phyloP scores from a whole-genome alignment of 495 filamentous ascomycete genomes.

The Penicillium silybi region DNA sequence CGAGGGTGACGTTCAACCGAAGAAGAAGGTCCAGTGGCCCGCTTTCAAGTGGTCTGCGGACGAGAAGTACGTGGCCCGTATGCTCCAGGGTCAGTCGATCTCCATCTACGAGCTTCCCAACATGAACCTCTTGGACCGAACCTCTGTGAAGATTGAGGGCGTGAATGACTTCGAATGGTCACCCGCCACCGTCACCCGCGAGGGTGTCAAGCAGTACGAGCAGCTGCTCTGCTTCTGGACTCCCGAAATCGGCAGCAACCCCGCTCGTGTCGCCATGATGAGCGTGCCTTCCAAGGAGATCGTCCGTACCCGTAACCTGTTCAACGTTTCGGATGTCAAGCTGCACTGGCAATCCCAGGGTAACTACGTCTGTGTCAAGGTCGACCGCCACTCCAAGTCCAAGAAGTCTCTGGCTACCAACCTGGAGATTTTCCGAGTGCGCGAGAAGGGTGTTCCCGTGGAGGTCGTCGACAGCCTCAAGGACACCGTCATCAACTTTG shows the following conservation, averaged over 20 bases:
- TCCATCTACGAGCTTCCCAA: conserved; percentile 90
- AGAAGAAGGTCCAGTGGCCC: conserved; percentile 95
- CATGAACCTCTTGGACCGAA: conserved; percentile 88
- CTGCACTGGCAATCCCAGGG: conserved; percentile 92
- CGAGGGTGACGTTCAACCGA: conserved; percentile 65
- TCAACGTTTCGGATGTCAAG: conserved; percentile 96
- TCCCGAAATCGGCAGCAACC: conserved; percentile 95
- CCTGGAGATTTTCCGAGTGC: conserved; percentile 94
- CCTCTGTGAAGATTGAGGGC: conserved; percentile 89
- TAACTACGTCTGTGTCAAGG: conserved; percentile 94
- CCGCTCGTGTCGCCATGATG: conserved; percentile 96
- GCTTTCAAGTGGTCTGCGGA: conserved; percentile 99
- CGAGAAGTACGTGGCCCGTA: conserved; percentile 91
- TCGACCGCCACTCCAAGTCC: conserved; percentile 96
- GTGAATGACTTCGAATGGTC: conserved; percentile 98
- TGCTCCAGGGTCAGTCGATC: conserved; percentile 83
- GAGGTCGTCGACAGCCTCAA: conserved; percentile 97
- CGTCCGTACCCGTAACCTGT: conserved; percentile 89
- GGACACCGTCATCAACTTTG: conserved; percentile 97
- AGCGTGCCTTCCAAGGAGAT: conserved; percentile 90
- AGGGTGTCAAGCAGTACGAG: conserved; percentile 83
- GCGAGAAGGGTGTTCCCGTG: conserved; percentile 94
- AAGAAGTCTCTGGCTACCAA: conserved; percentile 97
- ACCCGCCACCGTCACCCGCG: conserved; percentile 71
- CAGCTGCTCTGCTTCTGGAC: conserved; percentile 99